Evolutionary conservation across 208 protist genomes (phyloP).

Genomic region (Phytomonas sp.): DNA sequence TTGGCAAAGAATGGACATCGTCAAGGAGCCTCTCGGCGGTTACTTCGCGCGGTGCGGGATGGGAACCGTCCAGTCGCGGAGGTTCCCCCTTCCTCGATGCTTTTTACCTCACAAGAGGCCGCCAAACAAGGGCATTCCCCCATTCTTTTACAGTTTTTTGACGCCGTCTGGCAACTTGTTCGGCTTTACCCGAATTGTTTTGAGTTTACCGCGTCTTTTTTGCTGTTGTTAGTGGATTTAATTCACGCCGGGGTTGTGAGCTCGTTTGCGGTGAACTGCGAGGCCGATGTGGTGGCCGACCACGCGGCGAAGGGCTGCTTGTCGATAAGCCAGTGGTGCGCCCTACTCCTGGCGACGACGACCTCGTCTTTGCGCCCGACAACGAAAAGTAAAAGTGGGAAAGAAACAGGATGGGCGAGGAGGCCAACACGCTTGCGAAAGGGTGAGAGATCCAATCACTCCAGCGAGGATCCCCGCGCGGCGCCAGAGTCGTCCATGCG

Average conservation of each 20-base stretch:
- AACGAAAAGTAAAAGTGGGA: no score
- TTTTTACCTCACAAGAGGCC: background rate
- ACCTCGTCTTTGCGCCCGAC: background rate
- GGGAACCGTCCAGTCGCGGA: background rate
- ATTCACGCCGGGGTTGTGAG: conserved; percentile 33
- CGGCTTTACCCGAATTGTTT: conserved; percentile 86
- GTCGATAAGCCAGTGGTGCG: conserved; percentile 51
- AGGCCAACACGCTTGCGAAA: no score
- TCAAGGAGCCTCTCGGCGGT: no score
- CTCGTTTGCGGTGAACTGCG: conserved; percentile 49
- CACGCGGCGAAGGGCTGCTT: conserved; percentile 21
- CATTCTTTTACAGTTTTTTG: conserved; percentile 91
- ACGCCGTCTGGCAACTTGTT: conserved; percentile 89
- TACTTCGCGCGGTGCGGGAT: no score
- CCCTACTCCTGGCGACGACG: conserved; percentile 35
- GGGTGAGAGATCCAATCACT: no score
- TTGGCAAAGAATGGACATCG: background rate
- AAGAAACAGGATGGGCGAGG: no score
- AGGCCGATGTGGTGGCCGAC: conserved; percentile 26
- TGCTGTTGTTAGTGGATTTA: conserved; percentile 64
- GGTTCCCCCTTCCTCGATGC: background rate
- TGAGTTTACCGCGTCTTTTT: conserved; percentile 85
- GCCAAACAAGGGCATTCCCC: conserved; percentile 37
- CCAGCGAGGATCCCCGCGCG: no score
- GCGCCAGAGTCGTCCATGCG: no score